A percentile compares a stretch with the other conserved stretches of the same genome.
These are phyloP conservation scores for Phytophthora citricola DNA, from an alignment of 352 stramenopile species.

Conservation along the genomic window DNA sequence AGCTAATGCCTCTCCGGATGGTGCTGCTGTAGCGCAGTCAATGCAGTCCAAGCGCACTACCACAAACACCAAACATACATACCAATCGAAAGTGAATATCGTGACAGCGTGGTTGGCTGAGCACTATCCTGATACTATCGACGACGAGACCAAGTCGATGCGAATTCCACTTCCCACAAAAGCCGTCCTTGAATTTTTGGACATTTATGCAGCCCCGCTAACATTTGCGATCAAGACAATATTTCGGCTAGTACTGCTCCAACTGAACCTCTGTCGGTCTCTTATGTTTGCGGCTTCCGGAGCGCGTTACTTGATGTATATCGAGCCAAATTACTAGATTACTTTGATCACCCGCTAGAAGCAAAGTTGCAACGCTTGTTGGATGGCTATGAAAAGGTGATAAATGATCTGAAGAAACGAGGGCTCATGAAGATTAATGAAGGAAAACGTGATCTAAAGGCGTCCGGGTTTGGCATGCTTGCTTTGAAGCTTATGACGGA, in stretches of 20 bases:
- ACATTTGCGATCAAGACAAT: not conserved
- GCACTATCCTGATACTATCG: not conserved
- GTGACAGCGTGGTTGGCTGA: not conserved
- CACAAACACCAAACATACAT: not conserved
- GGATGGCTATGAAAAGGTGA: not conserved
- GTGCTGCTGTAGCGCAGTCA: not conserved
- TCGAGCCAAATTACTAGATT: not conserved
- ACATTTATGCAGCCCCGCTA: not conserved
- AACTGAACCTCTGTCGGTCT: not conserved
- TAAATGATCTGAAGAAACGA: not conserved
- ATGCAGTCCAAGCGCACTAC: not conserved
- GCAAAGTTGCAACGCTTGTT: not conserved
- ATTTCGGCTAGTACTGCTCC: not conserved
- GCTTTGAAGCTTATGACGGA: not conserved
- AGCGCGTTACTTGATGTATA: not conserved
- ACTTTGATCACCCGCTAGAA: not conserved
- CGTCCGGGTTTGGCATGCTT: not conserved
- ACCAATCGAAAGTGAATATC: not conserved
- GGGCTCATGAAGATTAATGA: slow-evolving; percentile 1
- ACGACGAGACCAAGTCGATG: not conserved
- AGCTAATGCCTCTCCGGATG: not conserved
- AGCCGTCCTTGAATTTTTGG: not conserved
- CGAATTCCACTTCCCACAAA: not conserved
- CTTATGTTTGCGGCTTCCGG: not conserved
- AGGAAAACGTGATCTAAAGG: not conserved